Conservation (phyloP, 148 eudicot genomes). For the Agrostemma githago region DNA sequence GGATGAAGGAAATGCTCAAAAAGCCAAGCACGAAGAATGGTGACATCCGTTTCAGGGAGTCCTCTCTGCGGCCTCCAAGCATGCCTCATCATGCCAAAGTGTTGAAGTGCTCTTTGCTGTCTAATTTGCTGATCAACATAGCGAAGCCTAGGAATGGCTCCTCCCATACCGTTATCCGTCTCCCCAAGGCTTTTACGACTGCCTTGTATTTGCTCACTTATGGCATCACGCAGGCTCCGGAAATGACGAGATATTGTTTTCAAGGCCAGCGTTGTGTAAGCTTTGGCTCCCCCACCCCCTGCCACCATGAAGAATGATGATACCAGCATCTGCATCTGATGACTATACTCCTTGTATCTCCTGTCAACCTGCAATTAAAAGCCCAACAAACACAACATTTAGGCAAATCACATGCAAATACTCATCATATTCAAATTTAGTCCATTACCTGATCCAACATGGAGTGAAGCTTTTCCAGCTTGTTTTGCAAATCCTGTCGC, state of each 20-base stretch:
- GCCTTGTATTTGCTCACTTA: slow-evolving; percentile 55
- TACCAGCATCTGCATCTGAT: slow-evolving; percentile 78
- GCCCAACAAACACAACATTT: background rate
- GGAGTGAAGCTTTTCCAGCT: slow-evolving; percentile 59
- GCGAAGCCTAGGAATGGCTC: slow-evolving; percentile 69
- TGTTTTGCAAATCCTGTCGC: slow-evolving; percentile 62
- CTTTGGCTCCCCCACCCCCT: slow-evolving; percentile 64
- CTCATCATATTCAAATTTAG: background rate
- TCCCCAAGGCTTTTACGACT: slow-evolving; percentile 66
- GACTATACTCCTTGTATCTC: slow-evolving; percentile 77
- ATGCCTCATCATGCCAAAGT: slow-evolving; percentile 72
- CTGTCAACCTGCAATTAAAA: slow-evolving; percentile 58
- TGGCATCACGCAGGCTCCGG: slow-evolving; percentile 65
- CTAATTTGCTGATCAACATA: slow-evolving; percentile 81
- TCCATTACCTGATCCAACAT: slow-evolving; percentile 78
- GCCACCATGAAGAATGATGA: slow-evolving; percentile 67
- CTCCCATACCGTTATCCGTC: slow-evolving; percentile 49
- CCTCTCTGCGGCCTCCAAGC: slow-evolving; percentile 98
- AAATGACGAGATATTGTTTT: slow-evolving; percentile 89
- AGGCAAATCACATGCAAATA: background rate
- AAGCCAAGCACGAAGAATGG: slow-evolving; percentile 94
- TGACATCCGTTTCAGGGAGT: slow-evolving; percentile 82
- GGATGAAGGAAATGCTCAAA: slow-evolving; percentile 97
- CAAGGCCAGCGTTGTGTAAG: slow-evolving; percentile 73
- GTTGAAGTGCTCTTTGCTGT: slow-evolving; percentile 79